Base-by-base conservation (phyloP, 768 basidiomycete genomes). In the Suillus alpinus region DNA sequence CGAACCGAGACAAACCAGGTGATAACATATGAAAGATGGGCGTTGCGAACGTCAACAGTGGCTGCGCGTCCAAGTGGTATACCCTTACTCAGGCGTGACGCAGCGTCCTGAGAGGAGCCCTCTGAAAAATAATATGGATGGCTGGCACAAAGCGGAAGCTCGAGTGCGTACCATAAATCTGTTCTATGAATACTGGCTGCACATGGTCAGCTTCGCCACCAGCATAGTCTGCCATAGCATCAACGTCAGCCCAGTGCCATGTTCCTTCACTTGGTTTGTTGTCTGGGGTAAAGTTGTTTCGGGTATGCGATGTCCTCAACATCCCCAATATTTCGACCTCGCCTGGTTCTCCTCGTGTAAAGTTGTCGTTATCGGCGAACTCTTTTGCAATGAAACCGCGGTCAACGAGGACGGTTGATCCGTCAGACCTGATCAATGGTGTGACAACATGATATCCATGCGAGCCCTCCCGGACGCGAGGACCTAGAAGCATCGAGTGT, bases 191-290 rank as follows among this genome's bases (percentile, higher is more conserved):
- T 0, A 98, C 94, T 36, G 93, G 91, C 68, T 96, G 95, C 1
- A 96, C 88, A 46, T 81, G 78, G 20, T 83, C 84, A 6, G 76
- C 70, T 59, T 86, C 83, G 1, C 92, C 94, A 16, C 94, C 94
- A 18, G 86, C 87, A 64, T 81, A 82, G 55, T 87, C 80, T 7
- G 89, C 86, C 87, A 99, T 94, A 29, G 85, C 82, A 18, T 84
- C 81, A 6, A 94, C 81, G 70, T 98, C 94, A 20, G 85, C 84
- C 91, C 94, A 99, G 68, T 92, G 94, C 95, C 96, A 99, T 71
- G 87, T 83, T 12, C 89, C 88, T 56, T 84, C 81, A 50, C 82
- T 81, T 0, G 91, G 89, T 46, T 85, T 81, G 71, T 99, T 99
- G 56, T 93, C 88, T 18, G 95, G 95, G 2, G 94, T 95, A 72